Evolutionary conservation across 1,284 basidiomycete species (phyloP), one percentile per base, ranked within the genome.

Genomic region (Heterobasidion irregulare): DNA sequence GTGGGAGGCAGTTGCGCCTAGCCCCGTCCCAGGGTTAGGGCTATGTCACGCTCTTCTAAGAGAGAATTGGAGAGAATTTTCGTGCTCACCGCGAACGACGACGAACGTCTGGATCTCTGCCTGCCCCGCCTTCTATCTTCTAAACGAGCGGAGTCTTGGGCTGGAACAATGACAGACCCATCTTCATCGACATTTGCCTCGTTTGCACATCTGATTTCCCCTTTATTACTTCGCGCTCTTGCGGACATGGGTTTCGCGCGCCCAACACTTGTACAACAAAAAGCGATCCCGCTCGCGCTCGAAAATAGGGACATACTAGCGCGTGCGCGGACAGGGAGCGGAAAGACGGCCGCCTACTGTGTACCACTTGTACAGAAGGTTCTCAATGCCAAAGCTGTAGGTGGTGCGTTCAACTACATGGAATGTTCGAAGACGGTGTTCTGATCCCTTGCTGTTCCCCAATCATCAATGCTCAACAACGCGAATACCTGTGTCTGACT

Each of bases 331-430:
- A 99, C 97, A 1, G 97, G 97, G 12, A 94, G 91, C 57, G 97
- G 97, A 49, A 99, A 99, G 76, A 99, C 97, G 0, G 91, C 92
- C 1, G 94, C 97, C 2, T 99, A 99, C 69, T 93, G 87, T 59
- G 80, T 99, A 5, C 96, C 97, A 0, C 71, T 95, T 15, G 75
- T 94, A 0, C 96, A 99, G 68, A 95, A 93, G 68, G 86, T 99
- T 35, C 66, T 99, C 53, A 83, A 79, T 60, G 79, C 80, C 5
- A 96, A 96, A 79, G 74, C 73, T 67, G 90, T 89, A 70, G 73
- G 86, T 26, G 26, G 26, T 83, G 62, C 64, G 68, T 60, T 56
- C 51, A 44, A 19, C 53, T 59, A 13, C 34, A 46, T 49, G 13
- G 52, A 19, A n/a, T 26, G 19, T 47, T 10, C n/a, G n/a, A 35